Base-by-base conservation (phyloP, 805 yeast genomes). In the Saccharomycopsis sp. region DNA sequence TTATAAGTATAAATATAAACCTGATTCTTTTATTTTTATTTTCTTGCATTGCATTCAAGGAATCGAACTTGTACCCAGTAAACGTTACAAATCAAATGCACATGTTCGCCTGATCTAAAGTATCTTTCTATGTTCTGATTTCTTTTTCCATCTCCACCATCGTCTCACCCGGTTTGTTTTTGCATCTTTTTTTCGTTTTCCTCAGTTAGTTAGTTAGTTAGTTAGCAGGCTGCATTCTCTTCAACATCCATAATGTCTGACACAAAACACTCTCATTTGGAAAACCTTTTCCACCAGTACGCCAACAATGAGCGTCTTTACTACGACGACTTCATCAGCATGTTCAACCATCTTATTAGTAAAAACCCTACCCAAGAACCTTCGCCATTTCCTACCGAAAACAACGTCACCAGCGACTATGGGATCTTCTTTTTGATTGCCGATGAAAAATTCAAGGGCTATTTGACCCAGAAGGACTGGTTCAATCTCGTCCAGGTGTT, bases 401-500 rank as follows among this genome's bases (percentile, higher is more conserved):
- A 56, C 35, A 20, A 47, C 38, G 12, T 29, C 12, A 23, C 20
- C 38, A 19, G 15, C 17, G 57, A 56, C 42, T 59, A 19, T 24
- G 87, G 87, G 3, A 78, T 92, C 61, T 82, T 93, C 54, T 93
- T 87, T 68, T 76, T 87, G 58, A 83, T 90, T 25, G 89, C 96
- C 15, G 98, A 93, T 72, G 81, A 81, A 59, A 76, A 78, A 47
- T 75, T 78, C 58, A 81, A 82, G 64, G 97, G 97, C 5, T 84
- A 78, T 60, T 76, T 89, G 54, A 78, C 81, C 25, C 75, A 84
- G 54, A 70, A 75, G 24, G 97, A 93, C 68, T 93, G 96, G 87
- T 73, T 81, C 55, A 78, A 79, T 50, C 88, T 93, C 68, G 84
- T 87, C 65, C 76, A 79, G 61, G 77, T 77, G 38, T 71, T 81